Evolutionary conservation across 805 yeast genomes (phyloP).

Genomic region (Barnettozyma vustinii): DNA sequence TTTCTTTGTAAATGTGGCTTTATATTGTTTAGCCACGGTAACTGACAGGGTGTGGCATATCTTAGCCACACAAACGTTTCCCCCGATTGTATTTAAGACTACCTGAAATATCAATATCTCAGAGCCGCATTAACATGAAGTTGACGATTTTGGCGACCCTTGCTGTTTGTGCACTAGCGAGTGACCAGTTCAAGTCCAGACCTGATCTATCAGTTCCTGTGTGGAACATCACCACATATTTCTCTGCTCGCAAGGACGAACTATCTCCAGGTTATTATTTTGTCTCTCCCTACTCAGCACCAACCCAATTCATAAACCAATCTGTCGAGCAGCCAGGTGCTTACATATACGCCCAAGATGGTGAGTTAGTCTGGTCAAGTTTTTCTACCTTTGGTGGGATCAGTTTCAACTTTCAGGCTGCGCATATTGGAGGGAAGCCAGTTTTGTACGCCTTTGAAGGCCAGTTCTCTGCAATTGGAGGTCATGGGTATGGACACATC

Average conservation of each 20-base stretch:
- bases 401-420: conserved; percentile 29
- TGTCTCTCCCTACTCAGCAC: conserved; percentile 29
- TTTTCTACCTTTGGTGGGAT: conserved; percentile 29
- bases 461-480: conserved; percentile 26
- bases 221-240: conserved; percentile 30
- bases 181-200: conserved; percentile 30
- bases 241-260: conserved; percentile 19
- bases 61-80: not conserved
- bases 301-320: conserved; percentile 11
- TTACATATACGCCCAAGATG: conserved; percentile 30
- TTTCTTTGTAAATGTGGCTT: not conserved
- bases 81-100: not conserved
- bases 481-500: conserved; percentile 27
- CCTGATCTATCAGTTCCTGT: conserved; percentile 32
- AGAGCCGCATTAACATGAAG: not conserved
- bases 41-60: not conserved
- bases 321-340: conserved; percentile 32
- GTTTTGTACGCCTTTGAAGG: conserved; percentile 32
- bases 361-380: conserved; percentile 36
- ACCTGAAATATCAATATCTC: too few relatives aligned
- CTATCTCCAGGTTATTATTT: conserved; percentile 27
- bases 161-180: conserved; percentile 19
- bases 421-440: conserved; percentile 24
- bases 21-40: not conserved
- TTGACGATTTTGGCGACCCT: not conserved